A percentile compares a stretch with the other conserved stretches of the same genome.
These are phyloP conservation scores for Parascedosporium putredinis DNA, from an alignment of 2,329 filamentous ascomycete species.

Conservation along the genomic window DNA sequence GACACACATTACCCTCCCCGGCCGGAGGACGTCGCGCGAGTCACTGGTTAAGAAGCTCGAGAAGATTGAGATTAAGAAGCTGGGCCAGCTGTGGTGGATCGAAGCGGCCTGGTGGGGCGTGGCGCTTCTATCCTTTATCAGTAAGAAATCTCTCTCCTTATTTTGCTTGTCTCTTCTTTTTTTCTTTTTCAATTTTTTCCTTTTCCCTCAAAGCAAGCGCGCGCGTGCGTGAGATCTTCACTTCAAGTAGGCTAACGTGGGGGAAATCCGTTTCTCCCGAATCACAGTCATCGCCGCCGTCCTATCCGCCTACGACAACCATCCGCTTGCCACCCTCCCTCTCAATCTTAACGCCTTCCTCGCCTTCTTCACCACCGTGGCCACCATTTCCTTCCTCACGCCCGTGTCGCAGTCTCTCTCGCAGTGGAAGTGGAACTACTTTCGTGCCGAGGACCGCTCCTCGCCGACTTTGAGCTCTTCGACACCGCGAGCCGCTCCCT, in stretches of 20 bases:
- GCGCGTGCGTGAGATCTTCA: too few relatives aligned
- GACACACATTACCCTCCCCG: slow-evolving; percentile 3
- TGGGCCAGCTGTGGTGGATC: slow-evolving; percentile 3
- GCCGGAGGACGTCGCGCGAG: neutral
- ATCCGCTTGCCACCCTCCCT: slow-evolving; percentile 13
- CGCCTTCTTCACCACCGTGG: slow-evolving; percentile 18
- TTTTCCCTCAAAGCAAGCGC: too few relatives aligned
- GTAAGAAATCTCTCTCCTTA: neutral
- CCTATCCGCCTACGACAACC: slow-evolving; percentile 12
- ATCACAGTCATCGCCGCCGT: slow-evolving; percentile 9
- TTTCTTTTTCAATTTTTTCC: too few relatives aligned
- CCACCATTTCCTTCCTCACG: slow-evolving; percentile 15
- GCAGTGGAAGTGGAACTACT: slow-evolving; percentile 24
- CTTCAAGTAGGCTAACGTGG: neutral
- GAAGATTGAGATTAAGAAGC: neutral
- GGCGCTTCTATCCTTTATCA: slow-evolving; percentile 4
- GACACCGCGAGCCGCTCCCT: slow-evolving; percentile 18
- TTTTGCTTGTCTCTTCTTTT: too few relatives aligned
- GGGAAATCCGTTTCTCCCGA: too few relatives aligned
- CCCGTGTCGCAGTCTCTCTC: slow-evolving; percentile 18
- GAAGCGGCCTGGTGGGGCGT: slow-evolving; percentile 3
- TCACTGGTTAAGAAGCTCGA: neutral
- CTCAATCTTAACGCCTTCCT: slow-evolving; percentile 20
- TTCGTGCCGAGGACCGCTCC: slow-evolving; percentile 15
- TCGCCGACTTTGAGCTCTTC: slow-evolving; percentile 19